Conservation (phyloP, 805 yeast genomes). For the Isabelozyma gotoi region DNA sequence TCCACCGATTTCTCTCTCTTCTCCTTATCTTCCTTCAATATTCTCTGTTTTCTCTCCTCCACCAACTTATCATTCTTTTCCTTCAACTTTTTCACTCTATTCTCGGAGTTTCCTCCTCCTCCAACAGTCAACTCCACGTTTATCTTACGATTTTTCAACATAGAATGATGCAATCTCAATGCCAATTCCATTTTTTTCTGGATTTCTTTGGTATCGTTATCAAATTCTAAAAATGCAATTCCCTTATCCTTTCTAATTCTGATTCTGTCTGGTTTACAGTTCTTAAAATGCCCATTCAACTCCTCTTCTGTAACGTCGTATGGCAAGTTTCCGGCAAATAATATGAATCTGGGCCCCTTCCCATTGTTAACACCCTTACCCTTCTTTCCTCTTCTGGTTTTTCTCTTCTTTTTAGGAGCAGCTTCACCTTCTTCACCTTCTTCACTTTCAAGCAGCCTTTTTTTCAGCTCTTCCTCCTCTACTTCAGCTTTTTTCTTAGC, state of each 20-base stretch:
- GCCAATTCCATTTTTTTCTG: constrained; percentile 83
- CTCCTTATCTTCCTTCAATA: constrained; percentile 46
- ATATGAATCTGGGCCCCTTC: constrained; percentile 65
- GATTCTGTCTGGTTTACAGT: constrained; percentile 68
- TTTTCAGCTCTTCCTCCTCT: constrained; percentile 14
- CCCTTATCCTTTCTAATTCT: constrained; percentile 85
- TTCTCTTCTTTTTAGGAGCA: constrained; percentile 60
- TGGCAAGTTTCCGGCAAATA: constrained; percentile 91
- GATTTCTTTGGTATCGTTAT: constrained; percentile 55
- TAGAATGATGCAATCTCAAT: constrained; percentile 76
- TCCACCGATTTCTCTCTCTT: constrained; percentile 21
- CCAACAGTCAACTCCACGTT: constrained; percentile 97
- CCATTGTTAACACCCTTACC: constrained; percentile 54
- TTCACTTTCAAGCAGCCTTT: constrained; percentile 11
- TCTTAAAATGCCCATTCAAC: constrained; percentile 68
- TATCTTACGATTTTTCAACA: constrained; percentile 69
- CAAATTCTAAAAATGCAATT: constrained; percentile 88
- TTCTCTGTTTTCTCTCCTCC: constrained; percentile 64
- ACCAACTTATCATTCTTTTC: constrained; percentile 75
- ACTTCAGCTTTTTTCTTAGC: constrained; percentile 24
- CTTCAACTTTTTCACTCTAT: constrained; percentile 64
- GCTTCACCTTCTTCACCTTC: constrained; percentile 24
- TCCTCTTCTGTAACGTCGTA: constrained; percentile 64
- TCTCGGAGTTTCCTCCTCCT: constrained; percentile 89
- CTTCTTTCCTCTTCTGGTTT: constrained; percentile 77